phyloP scores from a whole-genome alignment of 306 rosid genomes.

The Dalbergia oliveri region DNA sequence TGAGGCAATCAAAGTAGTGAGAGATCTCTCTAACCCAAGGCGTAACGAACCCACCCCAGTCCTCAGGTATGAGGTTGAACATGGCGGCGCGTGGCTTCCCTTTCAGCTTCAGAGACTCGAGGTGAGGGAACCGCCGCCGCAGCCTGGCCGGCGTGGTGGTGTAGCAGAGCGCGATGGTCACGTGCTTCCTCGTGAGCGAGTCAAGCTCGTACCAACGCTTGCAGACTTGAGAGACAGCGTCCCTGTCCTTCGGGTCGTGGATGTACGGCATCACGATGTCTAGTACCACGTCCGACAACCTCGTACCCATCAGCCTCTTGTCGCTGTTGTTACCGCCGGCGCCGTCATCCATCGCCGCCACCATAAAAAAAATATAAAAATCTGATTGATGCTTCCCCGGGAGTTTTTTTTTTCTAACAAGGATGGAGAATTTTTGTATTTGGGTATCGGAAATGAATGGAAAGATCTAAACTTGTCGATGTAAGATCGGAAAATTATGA shows the following conservation, averaged over 20 bases:
- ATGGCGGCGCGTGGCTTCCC: conserved; percentile 97
- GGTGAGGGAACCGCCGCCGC: conserved; percentile 69
- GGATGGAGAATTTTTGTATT: not conserved
- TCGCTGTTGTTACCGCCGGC: conserved; percentile 49
- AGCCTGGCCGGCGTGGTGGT: conserved; percentile 83
- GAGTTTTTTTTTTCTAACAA: not conserved
- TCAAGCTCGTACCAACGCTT: conserved; percentile 89
- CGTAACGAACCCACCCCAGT: conserved; percentile 93
- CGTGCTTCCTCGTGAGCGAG: conserved; percentile 89
- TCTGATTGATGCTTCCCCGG: no score
- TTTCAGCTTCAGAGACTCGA: conserved; percentile 81
- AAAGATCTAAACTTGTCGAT: conserved; percentile 20
- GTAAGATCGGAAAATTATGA: conserved; percentile 18
- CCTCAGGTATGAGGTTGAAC: conserved; percentile 95
- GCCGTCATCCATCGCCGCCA: conserved; percentile 11
- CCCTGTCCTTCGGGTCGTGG: conserved; percentile 79
- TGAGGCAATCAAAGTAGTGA: conserved; percentile 67
- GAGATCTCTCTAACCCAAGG: conserved; percentile 88
- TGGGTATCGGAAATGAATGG: conserved; percentile 1
- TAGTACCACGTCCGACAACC: conserved; percentile 67
- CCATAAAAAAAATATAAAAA: not conserved
- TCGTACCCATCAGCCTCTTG: conserved; percentile 15
- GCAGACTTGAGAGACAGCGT: conserved; percentile 87
- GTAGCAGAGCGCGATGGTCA: conserved; percentile 93
- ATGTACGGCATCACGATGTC: conserved; percentile 86